Evolutionary conservation across 495 filamentous ascomycete genomes (phyloP).

Genomic region (Barbatosphaeria neglecta): DNA sequence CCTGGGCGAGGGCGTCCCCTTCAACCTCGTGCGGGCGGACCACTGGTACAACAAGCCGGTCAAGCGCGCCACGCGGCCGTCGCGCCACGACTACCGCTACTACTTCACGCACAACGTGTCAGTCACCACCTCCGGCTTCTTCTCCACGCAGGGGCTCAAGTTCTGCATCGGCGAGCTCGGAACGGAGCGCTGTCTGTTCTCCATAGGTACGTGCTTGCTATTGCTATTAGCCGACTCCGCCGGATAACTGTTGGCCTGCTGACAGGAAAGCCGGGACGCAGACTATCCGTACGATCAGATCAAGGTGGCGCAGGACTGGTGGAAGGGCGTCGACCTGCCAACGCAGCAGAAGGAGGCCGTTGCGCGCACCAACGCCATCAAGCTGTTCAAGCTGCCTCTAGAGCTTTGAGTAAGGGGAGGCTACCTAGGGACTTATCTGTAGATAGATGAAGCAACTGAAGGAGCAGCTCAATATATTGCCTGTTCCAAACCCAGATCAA

Average conservation of each 20-base stretch:
- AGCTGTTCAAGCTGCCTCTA: conserved; percentile 37
- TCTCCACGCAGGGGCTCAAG: conserved; percentile 43
- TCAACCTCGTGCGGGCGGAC: conserved; percentile 51
- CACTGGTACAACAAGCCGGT: conserved; percentile 45
- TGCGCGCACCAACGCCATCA: conserved; percentile 43
- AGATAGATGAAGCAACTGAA: too few relatives aligned
- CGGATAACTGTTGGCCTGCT: not conserved
- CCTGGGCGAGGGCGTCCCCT: conserved; percentile 55
- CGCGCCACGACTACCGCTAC: conserved; percentile 46
- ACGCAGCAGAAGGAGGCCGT: conserved; percentile 34
- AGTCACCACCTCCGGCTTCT: conserved; percentile 52
- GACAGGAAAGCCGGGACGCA: not conserved
- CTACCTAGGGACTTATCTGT: too few relatives aligned
- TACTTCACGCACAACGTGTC: conserved; percentile 52
- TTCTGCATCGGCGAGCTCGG: conserved; percentile 32
- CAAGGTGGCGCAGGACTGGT: conserved; percentile 43
- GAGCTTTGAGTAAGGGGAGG: too few relatives aligned
- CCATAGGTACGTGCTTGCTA: conserved; percentile 17
- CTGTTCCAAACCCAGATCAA: too few relatives aligned
- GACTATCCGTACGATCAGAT: conserved; percentile 34
- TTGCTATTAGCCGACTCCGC: not conserved
- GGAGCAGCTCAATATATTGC: too few relatives aligned
- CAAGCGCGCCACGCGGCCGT: conserved; percentile 41
- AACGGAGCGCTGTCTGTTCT: conserved; percentile 21
- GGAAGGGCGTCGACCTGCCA: conserved; percentile 31